A percentile compares a stretch with the other conserved stretches of the same genome.
These are phyloP conservation scores for Penicillium griseofulvum DNA, from an alignment of 2,329 filamentous ascomycete species.

Conservation along the genomic window DNA sequence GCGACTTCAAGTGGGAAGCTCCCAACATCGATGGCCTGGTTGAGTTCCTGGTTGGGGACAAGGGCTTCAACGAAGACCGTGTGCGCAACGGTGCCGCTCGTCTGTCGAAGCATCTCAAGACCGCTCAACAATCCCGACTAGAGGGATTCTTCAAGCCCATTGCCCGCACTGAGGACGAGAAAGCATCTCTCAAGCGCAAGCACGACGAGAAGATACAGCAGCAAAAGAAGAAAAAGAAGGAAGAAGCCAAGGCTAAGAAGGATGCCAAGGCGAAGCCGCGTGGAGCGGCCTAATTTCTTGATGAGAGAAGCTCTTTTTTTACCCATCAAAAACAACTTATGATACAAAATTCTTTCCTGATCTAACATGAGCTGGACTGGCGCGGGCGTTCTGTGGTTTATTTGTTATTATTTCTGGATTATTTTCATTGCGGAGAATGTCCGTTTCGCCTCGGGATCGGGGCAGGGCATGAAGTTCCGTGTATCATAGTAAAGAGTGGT, in stretches of 20 bases:
- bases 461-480: conserved; percentile 10
- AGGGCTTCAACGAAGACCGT: conserved; percentile 94
- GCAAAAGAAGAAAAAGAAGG: conserved; percentile 93
- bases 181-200: conserved; percentile 84
- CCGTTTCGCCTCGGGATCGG: background rate
- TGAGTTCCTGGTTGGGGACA: conserved; percentile 85
- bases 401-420: conserved; percentile 5
- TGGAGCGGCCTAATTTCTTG: conserved; percentile 49
- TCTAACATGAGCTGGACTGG: conserved; percentile 11
- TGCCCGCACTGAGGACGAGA: conserved; percentile 82
- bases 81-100: conserved; percentile 75
- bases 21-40: conserved; percentile 88
- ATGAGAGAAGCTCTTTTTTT: background rate
- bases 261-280: conserved; percentile 84
- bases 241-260: conserved; percentile 93
- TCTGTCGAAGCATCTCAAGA: conserved; percentile 87
- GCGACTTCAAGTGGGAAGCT: conserved; percentile 97
- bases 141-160: conserved; percentile 97
- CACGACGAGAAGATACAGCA: conserved; percentile 87
- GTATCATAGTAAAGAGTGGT: conserved; percentile 11
- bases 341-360: conserved; percentile 6
- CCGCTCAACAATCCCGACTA: conserved; percentile 81
- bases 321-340: background rate
- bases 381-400: conserved; percentile 16
- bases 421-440: conserved; percentile 1